Evolutionary conservation across 441 rosid species (phyloP).

Genomic region (Raphanus hybrid): DNA sequence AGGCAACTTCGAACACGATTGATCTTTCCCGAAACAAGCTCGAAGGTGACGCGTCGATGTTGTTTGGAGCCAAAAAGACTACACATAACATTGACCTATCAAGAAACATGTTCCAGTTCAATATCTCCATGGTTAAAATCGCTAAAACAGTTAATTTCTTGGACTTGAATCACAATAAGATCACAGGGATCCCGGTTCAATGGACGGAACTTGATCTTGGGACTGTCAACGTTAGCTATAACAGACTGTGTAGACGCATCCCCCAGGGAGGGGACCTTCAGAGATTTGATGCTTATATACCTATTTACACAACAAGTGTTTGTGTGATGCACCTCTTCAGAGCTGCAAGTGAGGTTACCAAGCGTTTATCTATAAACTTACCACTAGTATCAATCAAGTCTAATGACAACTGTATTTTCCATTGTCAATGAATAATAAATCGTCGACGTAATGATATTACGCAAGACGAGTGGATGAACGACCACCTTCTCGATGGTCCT

Average conservation of each 20-base stretch:
- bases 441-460: too few species aligned
- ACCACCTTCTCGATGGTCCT: too few species aligned
- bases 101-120: slow-evolving; percentile 56
- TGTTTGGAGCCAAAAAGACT: slow-evolving; percentile 52
- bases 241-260: slow-evolving; percentile 53
- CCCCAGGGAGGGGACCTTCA: slow-evolving; percentile 41
- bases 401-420: not conserved
- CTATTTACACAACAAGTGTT: not conserved
- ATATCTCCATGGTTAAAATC: slow-evolving; percentile 47
- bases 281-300: slow-evolving; percentile 9
- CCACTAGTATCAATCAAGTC: not conserved
- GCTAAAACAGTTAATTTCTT: slow-evolving; percentile 36
- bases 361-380: not conserved
- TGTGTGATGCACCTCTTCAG: not conserved
- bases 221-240: slow-evolving; percentile 61
- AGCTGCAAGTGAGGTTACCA: not conserved
- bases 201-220: slow-evolving; percentile 43
- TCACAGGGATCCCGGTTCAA: slow-evolving; percentile 54
- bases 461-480: too few species aligned
- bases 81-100: slow-evolving; percentile 46
- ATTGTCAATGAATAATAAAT: not conserved
- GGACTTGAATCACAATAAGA: slow-evolving; percentile 57
- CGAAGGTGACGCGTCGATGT: slow-evolving; percentile 56
- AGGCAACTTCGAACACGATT: slow-evolving; percentile 43
- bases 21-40: slow-evolving; percentile 65